Evolutionary conservation across 352 stramenopile species (phyloP).

Genomic region (Thalassiosira livingstoniorum): DNA sequence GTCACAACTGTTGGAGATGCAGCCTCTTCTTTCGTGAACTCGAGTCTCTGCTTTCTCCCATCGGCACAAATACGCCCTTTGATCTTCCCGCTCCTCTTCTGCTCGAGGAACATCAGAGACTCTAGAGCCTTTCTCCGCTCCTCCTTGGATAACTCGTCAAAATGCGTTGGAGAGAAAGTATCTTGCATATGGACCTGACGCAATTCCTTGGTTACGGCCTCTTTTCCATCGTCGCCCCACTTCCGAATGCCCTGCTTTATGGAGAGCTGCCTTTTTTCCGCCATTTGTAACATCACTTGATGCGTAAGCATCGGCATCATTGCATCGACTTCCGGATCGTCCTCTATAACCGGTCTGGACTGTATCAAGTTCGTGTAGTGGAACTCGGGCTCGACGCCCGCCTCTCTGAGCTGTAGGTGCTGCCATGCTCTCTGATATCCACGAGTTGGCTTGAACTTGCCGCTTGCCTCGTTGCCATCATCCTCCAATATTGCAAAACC

Average conservation of each 20-base stretch:
- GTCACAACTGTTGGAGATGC: slow-evolving; percentile 12
- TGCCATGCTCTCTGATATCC: no score
- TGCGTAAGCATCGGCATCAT: no score
- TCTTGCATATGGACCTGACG: slow-evolving; percentile 5
- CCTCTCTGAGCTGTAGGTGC: no score
- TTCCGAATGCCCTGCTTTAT: slow-evolving; percentile 6
- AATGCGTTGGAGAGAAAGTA: background rate
- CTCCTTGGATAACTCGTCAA: slow-evolving; percentile 9
- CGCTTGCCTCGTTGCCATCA: no score
- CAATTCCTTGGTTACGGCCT: slow-evolving; percentile 7
- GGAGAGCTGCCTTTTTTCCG: no score
- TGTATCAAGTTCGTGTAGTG: no score
- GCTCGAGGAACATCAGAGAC: slow-evolving; percentile 24
- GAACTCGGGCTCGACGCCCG: no score
- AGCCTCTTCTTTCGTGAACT: slow-evolving; percentile 21
- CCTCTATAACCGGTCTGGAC: no score
- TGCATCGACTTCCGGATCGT: no score
- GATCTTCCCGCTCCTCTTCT: slow-evolving; percentile 24
- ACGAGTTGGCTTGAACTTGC: no score
- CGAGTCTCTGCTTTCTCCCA: slow-evolving; percentile 6
- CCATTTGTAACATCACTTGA: no score
- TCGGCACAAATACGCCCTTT: slow-evolving; percentile 35
- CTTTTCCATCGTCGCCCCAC: slow-evolving; percentile 15
- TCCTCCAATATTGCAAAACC: no score
- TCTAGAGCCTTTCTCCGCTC: slow-evolving; percentile 18